phyloP scores from a whole-genome alignment of 805 yeast species.

The Metschnikowia reukaufii region DNA sequence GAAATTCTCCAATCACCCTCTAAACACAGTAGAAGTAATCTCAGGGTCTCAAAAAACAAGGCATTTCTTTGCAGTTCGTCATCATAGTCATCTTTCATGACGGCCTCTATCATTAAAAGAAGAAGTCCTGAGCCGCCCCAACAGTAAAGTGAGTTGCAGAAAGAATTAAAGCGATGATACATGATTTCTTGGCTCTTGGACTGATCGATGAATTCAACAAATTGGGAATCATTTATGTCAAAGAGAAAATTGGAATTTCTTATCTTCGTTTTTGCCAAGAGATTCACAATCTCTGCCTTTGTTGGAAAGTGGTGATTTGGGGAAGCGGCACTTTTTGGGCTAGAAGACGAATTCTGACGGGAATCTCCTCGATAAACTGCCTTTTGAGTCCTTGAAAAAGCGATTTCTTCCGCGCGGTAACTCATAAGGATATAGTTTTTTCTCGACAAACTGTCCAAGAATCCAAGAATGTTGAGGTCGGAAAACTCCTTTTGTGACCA shows the following conservation, averaged over 20 bases:
- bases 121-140: constrained; percentile 54
- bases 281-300: constrained; percentile 2
- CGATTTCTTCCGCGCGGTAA: constrained; percentile 4
- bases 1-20: constrained; percentile 50
- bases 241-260: constrained; percentile 15
- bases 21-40: constrained; percentile 44
- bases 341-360: background rate
- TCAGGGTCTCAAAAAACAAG: constrained; percentile 34
- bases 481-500: constrained; percentile 46
- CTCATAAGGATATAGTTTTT: constrained; percentile 6
- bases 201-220: constrained; percentile 12
- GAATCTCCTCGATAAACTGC: background rate
- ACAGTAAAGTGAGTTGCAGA: constrained; percentile 37
- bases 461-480: constrained; percentile 26
- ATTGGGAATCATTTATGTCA: constrained; percentile 14
- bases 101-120: constrained; percentile 46
- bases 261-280: constrained; percentile 6
- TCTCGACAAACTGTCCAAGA: constrained; percentile 9
- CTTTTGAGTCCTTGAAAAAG: constrained; percentile 1
- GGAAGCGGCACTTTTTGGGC: background rate
- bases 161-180: constrained; percentile 27
- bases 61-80: constrained; percentile 20
- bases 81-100: constrained; percentile 30
- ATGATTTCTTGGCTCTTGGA: constrained; percentile 12
- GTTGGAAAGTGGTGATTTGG: constrained; percentile 3